Percentiles rank a stretch among this genome's conserved stretches.
Conservation (phyloP, 2,329 filamentous ascomycete species). For the Massarina eburnea region DNA sequence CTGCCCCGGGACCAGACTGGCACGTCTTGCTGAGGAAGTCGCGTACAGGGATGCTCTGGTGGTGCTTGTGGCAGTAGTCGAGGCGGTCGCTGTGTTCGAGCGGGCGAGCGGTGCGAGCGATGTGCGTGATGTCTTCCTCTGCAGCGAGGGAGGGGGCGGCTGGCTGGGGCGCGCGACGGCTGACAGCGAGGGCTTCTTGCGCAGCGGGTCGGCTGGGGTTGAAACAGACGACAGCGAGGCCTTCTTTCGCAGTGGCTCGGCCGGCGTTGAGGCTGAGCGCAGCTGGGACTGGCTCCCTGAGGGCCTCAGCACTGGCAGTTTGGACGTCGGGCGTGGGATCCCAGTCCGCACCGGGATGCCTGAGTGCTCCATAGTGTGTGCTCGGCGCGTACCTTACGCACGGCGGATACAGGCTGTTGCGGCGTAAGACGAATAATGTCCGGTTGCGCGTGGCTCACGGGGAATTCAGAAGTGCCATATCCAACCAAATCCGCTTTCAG, state of each 20-base stretch:
- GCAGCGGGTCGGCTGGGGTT: slow-evolving; percentile 46
- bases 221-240: slow-evolving; percentile 31
- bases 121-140: slow-evolving; percentile 35
- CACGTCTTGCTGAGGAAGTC: slow-evolving; percentile 19
- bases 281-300: slow-evolving; percentile 44
- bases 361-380: slow-evolving; percentile 36
- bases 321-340: slow-evolving; percentile 54
- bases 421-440: slow-evolving; percentile 11
- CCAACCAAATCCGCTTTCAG: too few relatives aligned
- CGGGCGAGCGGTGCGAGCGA: slow-evolving; percentile 33
- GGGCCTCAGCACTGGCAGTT: slow-evolving; percentile 53
- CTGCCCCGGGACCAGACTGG: slow-evolving; percentile 20
- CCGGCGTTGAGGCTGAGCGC: slow-evolving; percentile 41
- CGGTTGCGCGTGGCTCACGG: slow-evolving; percentile 12
- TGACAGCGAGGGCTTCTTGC: slow-evolving; percentile 27
- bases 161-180: slow-evolving; percentile 22
- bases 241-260: slow-evolving; percentile 10
- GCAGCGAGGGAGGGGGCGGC: slow-evolving; percentile 18
- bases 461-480: too few relatives aligned
- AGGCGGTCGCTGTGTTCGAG: slow-evolving; percentile 20
- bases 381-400: slow-evolving; percentile 8
- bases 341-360: slow-evolving; percentile 34
- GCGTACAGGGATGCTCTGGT: slow-evolving; percentile 27
- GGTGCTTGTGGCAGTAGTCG: slow-evolving; percentile 17
- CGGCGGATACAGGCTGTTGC: slow-evolving; percentile 17